Percentiles rank a stretch among this genome's conserved stretches.
Conservation (phyloP, 345 rosid species). For the Viola odorata region DNA sequence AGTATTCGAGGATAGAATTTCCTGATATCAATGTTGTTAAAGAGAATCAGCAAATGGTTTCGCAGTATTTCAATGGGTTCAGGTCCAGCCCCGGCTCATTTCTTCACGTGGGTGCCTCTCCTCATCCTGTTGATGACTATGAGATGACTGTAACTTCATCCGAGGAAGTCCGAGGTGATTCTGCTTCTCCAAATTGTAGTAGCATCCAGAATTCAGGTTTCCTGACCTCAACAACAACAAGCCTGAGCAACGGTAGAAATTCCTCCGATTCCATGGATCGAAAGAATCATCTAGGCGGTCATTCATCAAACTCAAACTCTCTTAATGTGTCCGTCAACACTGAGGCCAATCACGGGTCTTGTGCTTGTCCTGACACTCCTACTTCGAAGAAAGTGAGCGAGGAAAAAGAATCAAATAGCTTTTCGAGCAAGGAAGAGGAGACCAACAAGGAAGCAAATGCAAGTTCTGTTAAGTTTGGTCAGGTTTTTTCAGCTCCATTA, state of each 20-base stretch:
- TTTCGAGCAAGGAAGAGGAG: conserved; percentile 28
- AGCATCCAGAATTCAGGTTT: conserved; percentile 45
- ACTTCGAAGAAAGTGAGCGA: conserved; percentile 41
- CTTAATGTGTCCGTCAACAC: conserved; percentile 19
- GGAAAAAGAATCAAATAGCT: conserved; percentile 17
- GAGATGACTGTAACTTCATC: conserved; percentile 46
- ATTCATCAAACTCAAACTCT: conserved; percentile 21
- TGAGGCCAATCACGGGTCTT: conserved; percentile 27
- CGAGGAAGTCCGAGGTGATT: conserved; percentile 33
- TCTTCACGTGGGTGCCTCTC: conserved; percentile 63
- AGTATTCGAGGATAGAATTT: conserved; percentile 83
- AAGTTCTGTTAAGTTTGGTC: conserved; percentile 16
- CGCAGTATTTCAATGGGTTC: conserved; percentile 58
- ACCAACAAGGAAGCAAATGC: conserved; percentile 17
- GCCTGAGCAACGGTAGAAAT: conserved; percentile 67
- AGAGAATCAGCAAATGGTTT: conserved; percentile 79
- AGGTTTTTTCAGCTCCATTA: conserved; percentile 36
- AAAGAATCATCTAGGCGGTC: conserved; percentile 21
- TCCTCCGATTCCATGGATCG: conserved; percentile 56
- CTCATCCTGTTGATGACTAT: conserved; percentile 31
- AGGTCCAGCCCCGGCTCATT: conserved; percentile 37
- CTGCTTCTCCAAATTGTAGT: conserved; percentile 38
- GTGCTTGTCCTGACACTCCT: conserved; percentile 47
- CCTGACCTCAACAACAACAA: conserved; percentile 66
- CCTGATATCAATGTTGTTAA: conserved; percentile 60